These are phyloP conservation scores for Lepidopterella palustris DNA, from an alignment of 495 filamentous ascomycete species.

Conservation along the genomic window DNA sequence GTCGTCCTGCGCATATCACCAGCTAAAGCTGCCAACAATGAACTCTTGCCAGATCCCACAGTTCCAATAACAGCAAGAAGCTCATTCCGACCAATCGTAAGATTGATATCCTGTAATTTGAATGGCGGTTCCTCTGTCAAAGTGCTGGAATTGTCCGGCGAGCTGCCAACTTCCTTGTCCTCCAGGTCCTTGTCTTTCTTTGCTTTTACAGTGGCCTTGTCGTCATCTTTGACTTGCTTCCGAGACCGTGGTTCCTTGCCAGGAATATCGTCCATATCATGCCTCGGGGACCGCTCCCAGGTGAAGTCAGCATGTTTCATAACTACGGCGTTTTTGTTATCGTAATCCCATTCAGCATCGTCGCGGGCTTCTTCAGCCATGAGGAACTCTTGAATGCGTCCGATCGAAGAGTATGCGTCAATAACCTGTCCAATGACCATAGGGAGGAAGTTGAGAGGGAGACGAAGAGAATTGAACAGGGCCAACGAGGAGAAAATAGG, in stretches of 20 bases:
- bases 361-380: conserved; percentile 79
- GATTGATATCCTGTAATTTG: conserved; percentile 64
- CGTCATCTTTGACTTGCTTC: conserved; percentile 9
- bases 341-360: conserved; percentile 55
- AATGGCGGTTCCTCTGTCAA: conserved; percentile 57
- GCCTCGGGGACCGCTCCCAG: conserved; percentile 74
- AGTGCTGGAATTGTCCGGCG: conserved; percentile 46
- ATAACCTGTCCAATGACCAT: conserved; percentile 81
- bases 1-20: conserved; percentile 86
- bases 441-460: conserved; percentile 83
- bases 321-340: conserved; percentile 61
- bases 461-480: conserved; percentile 81
- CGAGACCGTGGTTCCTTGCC: conserved; percentile 18
- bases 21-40: conserved; percentile 79
- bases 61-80: conserved; percentile 84
- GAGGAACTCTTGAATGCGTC: conserved; percentile 81
- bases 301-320: conserved; percentile 75
- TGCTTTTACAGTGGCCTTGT: conserved; percentile 13
- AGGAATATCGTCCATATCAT: conserved; percentile 45
- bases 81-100: conserved; percentile 73
- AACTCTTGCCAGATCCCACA: conserved; percentile 89
- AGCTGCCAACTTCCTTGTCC: conserved; percentile 30
- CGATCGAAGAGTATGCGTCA: conserved; percentile 79
- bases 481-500: conserved; percentile 87
- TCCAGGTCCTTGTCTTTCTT: conserved; percentile 29